phyloP scores from a whole-genome alignment of 2,329 filamentous ascomycete species.

The Gliomastix tumulicola region DNA sequence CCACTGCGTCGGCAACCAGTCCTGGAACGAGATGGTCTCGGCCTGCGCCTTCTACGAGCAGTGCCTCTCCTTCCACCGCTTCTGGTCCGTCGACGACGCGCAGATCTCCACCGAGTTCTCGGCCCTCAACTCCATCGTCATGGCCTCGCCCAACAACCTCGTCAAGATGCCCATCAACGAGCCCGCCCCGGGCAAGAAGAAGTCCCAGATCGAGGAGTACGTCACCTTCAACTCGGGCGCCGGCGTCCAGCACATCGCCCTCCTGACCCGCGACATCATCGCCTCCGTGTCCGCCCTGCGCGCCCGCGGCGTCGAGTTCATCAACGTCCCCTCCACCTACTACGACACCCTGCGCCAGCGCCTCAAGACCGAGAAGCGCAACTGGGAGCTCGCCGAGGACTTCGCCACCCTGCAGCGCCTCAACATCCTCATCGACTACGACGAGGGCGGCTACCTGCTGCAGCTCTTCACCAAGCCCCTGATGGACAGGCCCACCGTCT shows the following conservation, averaged over 20 bases:
- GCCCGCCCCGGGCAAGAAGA: conserved; percentile 82
- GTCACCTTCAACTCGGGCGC: conserved; percentile 84
- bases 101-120: conserved; percentile 91
- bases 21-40: conserved; percentile 79
- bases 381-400: conserved; percentile 67
- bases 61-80: conserved; percentile 87
- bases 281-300: conserved; percentile 68
- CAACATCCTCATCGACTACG: conserved; percentile 91
- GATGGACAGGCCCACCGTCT: conserved; percentile 91
- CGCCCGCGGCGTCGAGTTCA: conserved; percentile 88
- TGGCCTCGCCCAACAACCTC: conserved; percentile 75
- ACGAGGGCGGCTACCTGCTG: conserved; percentile 79
- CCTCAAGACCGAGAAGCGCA: conserved; percentile 55
- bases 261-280: conserved; percentile 77
- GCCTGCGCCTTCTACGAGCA: conserved; percentile 73
- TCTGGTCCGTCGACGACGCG: conserved; percentile 94
- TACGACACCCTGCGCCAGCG: conserved; percentile 71
- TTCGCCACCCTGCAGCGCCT: conserved; percentile 69
- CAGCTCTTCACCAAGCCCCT: conserved; percentile 79
- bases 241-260: conserved; percentile 89
- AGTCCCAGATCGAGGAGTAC: conserved; percentile 91
- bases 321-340: conserved; percentile 80
- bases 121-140: conserved; percentile 82
- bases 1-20: conserved; percentile 96
- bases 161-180: conserved; percentile 99